Percentiles rank a stretch among this genome's conserved stretches.
These are phyloP conservation scores for Mycena capillaripes DNA, from an alignment of 768 basidiomycete genomes.

Conservation along the genomic window DNA sequence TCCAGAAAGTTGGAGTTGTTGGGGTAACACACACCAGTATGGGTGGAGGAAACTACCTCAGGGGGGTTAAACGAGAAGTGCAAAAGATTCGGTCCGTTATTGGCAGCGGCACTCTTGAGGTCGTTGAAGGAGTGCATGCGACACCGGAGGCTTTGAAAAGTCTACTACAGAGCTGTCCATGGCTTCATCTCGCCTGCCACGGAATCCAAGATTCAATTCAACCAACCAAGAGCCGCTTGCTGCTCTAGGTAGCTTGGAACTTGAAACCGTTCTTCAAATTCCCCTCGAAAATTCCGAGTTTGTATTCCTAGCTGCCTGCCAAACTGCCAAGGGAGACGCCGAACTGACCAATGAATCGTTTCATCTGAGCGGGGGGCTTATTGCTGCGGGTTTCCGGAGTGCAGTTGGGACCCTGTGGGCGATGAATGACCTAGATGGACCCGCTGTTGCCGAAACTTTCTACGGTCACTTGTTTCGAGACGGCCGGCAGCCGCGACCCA, in stretches of 20 bases:
- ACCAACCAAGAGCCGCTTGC: not conserved
- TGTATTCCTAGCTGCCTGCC: not conserved
- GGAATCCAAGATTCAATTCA: not conserved
- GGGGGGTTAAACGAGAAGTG: not conserved
- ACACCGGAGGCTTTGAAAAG: not conserved
- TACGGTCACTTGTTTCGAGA: not conserved
- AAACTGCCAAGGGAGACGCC: not conserved
- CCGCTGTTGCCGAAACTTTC: not conserved
- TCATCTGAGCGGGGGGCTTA: not conserved
- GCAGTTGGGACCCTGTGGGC: not conserved
- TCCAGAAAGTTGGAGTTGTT: not conserved
- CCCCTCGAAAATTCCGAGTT: not conserved
- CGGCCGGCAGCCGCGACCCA: not conserved
- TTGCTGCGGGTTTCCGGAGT: not conserved
- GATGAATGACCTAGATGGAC: not conserved
- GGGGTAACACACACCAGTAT: not conserved
- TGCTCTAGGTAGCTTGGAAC: not conserved
- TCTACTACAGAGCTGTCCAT: not conserved
- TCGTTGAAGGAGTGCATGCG: not conserved
- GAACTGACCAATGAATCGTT: not conserved
- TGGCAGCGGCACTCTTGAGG: not conserved
- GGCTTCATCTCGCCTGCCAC: not conserved
- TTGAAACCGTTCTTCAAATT: not conserved
- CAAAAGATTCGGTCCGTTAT: not conserved
- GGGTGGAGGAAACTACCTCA: not conserved